Base-by-base conservation (phyloP, 2,329 filamentous ascomycete genomes). In the Rhynchosporium graminicola region DNA sequence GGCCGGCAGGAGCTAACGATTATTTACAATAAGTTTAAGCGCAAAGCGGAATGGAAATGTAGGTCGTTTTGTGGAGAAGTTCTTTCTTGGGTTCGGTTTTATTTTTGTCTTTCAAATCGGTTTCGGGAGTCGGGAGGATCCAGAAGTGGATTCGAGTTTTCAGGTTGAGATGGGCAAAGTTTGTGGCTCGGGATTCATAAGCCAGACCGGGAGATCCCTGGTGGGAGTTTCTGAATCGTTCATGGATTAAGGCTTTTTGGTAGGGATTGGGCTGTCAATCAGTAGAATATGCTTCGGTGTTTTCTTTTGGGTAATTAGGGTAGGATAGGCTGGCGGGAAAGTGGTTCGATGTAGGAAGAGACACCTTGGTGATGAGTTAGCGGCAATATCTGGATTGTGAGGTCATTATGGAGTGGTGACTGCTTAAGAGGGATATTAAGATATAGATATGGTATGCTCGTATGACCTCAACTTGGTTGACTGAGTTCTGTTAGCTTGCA, bases 261-360 rank as follows among this genome's bases (percentile, higher is more conserved):
- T 54, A 36, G 51, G 33, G 51, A 54, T 54, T 42, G 36, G 51
- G 51, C 33, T 54, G 51, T 20, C 20, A 29, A 28, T 40, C 15
- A 40, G 28, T 20, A 29, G 12, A 43, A 15, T 7, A 15, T 36
- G 33, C 40, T 43, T 46, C 20, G 43, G 40, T 26, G 20, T 52
- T 33, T 15, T 13, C 13, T 13, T 38, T 38, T 12, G 20, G 31
- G n/a, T 13, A 26, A 20, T 5, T 5, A 13, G 13, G 51, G 38
- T 40, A 20, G 50, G 50, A 38, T 54, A 20, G 36, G 33, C 51
- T 42, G 36, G 50, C 4, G 28, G n/a, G 4, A 13, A 28, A 31
- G 47, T 12, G 29, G 31, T 38, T 20, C n/a, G 29, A 36, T 52
- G 29, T n/a, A 9, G 4, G 12, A 20, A 28, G 36, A 54, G 51